A percentile compares a stretch with the other conserved stretches of the same genome.
Evolutionary conservation across 129 eudicot species (phyloP).

Genomic region (Heracleum sosnowskyi): DNA sequence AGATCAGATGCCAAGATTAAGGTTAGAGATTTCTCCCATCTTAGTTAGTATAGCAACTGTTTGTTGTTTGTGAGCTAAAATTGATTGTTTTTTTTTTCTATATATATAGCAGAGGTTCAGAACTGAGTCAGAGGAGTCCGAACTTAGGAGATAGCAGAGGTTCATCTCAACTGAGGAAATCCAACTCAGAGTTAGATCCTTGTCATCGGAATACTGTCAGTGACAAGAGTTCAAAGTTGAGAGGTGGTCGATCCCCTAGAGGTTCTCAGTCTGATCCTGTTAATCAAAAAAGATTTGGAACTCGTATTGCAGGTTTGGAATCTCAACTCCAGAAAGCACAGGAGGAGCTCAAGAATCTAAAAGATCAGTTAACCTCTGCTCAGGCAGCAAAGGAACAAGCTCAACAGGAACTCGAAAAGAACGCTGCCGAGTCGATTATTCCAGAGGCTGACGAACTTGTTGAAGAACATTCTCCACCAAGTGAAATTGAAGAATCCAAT

Average conservation of each 20-base stretch:
- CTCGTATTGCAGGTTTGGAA: constrained; percentile 75
- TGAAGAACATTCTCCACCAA: constrained; percentile 22
- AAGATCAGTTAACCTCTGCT: constrained; percentile 55
- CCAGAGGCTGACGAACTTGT: constrained; percentile 8
- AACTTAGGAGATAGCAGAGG: constrained; percentile 1
- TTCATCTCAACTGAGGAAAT: background rate
- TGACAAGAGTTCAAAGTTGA: background rate
- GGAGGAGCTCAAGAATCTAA: constrained; percentile 67
- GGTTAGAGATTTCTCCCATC: constrained; percentile 1
- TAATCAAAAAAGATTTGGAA: constrained; percentile 1
- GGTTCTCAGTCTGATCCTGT: constrained; percentile 13
- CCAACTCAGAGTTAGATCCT: constrained; percentile 3
- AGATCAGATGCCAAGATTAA: constrained; percentile 20
- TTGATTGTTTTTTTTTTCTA: too few species aligned
- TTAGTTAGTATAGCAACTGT: too few species aligned
- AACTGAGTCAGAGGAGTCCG: constrained; percentile 4
- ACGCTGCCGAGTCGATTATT: background rate
- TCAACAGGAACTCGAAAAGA: constrained; percentile 57
- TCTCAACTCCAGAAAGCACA: constrained; percentile 88
- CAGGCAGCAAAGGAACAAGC: constrained; percentile 47
- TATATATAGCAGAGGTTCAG: background rate
- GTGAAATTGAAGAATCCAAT: constrained; percentile 21
- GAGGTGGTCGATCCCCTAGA: constrained; percentile 12
- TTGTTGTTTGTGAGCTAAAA: background rate
- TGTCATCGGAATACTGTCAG: background rate